Base-by-base conservation (phyloP, 2,329 filamentous ascomycete genomes). In the Apiospora saccharicola region DNA sequence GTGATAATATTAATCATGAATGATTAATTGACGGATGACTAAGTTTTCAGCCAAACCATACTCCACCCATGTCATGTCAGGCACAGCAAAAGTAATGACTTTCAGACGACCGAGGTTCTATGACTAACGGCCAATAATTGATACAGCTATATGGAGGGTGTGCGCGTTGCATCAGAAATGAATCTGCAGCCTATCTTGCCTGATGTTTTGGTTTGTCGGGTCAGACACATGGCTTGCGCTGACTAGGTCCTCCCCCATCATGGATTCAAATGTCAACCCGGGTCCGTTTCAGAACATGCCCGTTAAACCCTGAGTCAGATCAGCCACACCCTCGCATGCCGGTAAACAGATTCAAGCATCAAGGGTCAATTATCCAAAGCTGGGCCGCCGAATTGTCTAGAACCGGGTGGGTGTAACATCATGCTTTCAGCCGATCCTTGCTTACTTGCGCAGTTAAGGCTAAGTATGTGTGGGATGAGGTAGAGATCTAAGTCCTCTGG, bases 251-350 rank as follows among this genome's bases (percentile, higher is more conserved):
- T 12, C 19, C 34, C 51, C 53, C 30, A 7, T 57, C 26, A 5
- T 22, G 1, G 13, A 57, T 26, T 8, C 51, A 57, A 14, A 57
- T 57, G 19, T 6, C 51, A 34, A 57, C 51, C 5, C 26, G 30
- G 57, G 10, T 34, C n/a, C 34, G 57, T 64, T 64, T 64, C 57
- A 64, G 57, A 41, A n/a, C 19, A 64, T 41, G 57, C 34, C 34
- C 19, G 22, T 64, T 34, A 10, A 41, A 64, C 34, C 57, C 34
- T 64, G 57, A 64, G n/a, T 37, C 57, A 41, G 57, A 57, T 34
- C 57, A 24, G 8, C 57, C 12, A 24, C 49, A 51, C n/a, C 51
- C 53, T 61, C 53, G 30, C 4, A 19, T 64, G 34, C 57, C 10
- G 34, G 16, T 6, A 14, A 41, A 41, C 22, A 41, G 41, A n/a